These are phyloP conservation scores for Penicillium taxi DNA, from an alignment of 495 filamentous ascomycete species.

Conservation along the genomic window DNA sequence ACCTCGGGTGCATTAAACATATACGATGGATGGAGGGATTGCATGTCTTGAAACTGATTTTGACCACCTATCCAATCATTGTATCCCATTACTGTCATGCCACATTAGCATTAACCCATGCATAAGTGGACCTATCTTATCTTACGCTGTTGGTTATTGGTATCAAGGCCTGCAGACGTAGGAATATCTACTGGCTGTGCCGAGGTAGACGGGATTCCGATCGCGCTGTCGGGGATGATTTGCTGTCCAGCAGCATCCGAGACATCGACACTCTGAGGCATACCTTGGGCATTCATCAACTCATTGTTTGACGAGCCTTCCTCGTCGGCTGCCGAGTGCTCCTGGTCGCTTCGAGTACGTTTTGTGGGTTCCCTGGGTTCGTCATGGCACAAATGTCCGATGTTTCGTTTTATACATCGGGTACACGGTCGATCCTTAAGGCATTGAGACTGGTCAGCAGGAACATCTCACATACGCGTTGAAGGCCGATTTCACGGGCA, in stretches of 20 bases:
- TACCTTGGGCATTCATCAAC: slow-evolving; percentile 28
- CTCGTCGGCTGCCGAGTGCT: slow-evolving; percentile 52
- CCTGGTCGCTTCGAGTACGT: slow-evolving; percentile 64
- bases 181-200: slow-evolving; percentile 31
- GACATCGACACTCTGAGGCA: slow-evolving; percentile 34
- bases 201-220: slow-evolving; percentile 25
- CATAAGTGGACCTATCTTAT: slow-evolving; percentile 10
- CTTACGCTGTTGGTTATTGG: slow-evolving; percentile 70
- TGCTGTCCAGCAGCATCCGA: slow-evolving; percentile 37
- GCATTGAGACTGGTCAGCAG: slow-evolving; percentile 23
- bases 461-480: slow-evolving; percentile 7
- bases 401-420: slow-evolving; percentile 97
- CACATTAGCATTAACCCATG: slow-evolving; percentile 20
- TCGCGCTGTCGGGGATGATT: slow-evolving; percentile 29
- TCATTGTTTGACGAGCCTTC: slow-evolving; percentile 46
- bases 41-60: slow-evolving; percentile 87
- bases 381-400: slow-evolving; percentile 97
- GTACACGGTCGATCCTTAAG: slow-evolving; percentile 86
- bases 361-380: slow-evolving; percentile 80
- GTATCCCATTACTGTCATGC: slow-evolving; percentile 50
- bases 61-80: slow-evolving; percentile 62
- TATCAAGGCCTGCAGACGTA: slow-evolving; percentile 35
- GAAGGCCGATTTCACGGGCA: slow-evolving; percentile 20
- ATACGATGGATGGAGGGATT: slow-evolving; percentile 85
- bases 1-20: slow-evolving; percentile 94